These are phyloP conservation scores for Aspergillus ibericus DNA, from an alignment of 2,329 filamentous ascomycete species.

Conservation along the genomic window DNA sequence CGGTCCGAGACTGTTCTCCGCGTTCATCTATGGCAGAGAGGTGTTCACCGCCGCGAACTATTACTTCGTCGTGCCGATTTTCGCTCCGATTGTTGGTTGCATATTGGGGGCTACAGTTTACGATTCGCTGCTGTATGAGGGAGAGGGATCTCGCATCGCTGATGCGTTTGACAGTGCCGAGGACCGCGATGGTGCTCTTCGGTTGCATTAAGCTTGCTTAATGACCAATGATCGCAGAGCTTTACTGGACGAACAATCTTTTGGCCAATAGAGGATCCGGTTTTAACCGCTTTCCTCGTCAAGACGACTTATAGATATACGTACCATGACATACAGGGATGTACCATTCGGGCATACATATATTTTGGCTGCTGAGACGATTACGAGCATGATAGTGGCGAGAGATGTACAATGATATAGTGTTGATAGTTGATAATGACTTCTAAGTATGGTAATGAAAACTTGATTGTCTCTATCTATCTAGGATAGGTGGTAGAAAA, in stretches of 20 bases:
- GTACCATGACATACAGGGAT: not conserved
- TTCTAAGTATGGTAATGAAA: too few species aligned
- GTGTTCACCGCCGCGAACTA: conserved; percentile 29
- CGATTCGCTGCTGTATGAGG: conserved; percentile 29
- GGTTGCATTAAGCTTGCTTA: conserved; percentile 18
- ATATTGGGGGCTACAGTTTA: conserved; percentile 29
- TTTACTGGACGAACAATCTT: not conserved
- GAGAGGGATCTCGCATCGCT: conserved; percentile 32
- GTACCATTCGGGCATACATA: not conserved
- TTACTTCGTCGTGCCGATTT: conserved; percentile 32
- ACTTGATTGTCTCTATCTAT: too few species aligned
- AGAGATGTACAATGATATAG: not conserved
- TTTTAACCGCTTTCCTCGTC: not conserved
- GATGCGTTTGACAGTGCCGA: conserved; percentile 27
- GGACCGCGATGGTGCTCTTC: conserved; percentile 22
- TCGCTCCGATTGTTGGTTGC: conserved; percentile 30
- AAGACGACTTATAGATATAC: not conserved
- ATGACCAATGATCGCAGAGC: not conserved
- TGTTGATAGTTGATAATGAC: too few species aligned
- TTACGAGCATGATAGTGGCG: not conserved
- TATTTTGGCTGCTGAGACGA: not conserved
- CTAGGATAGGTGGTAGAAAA: too few species aligned
- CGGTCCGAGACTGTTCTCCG: conserved; percentile 32
- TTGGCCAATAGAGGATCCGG: not conserved
- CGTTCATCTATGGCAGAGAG: conserved; percentile 30